phyloP scores from a whole-genome alignment of 768 basidiomycete genomes.

The Flagelloscypha sp. region DNA sequence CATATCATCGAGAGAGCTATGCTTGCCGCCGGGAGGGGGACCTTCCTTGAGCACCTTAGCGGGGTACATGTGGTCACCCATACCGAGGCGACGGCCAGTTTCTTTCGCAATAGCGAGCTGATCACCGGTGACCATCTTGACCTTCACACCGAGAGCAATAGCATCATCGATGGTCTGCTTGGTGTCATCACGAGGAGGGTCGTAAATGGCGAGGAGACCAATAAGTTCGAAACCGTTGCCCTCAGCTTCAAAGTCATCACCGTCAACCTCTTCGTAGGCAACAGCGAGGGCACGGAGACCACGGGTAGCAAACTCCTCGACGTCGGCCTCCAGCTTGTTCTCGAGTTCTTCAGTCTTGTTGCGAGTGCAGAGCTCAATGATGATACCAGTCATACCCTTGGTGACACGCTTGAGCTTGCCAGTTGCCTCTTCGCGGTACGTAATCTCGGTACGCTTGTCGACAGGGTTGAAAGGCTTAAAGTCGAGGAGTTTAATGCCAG shows the following conservation, averaged over 20 bases:
- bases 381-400: conserved; percentile 99
- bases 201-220: conserved; percentile 95
- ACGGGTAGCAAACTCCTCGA: conserved; percentile 91
- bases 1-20: conserved; percentile 88
- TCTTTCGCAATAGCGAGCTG: conserved; percentile 99
- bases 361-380: conserved; percentile 93
- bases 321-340: conserved; percentile 86
- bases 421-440: conserved; percentile 89
- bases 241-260: conserved; percentile 73
- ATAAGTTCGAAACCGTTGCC: conserved; percentile 97
- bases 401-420: conserved; percentile 98
- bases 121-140: conserved; percentile 99
- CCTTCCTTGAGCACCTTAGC: conserved; percentile 99
- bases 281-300: conserved; percentile 97
- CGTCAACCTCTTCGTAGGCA: conserved; percentile 87
- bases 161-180: conserved; percentile 99
- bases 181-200: conserved; percentile 95
- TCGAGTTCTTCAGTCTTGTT: conserved; percentile 95
- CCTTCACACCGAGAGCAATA: conserved; percentile 88
- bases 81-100: conserved; percentile 93
- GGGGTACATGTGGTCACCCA: conserved; percentile 99
- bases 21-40: conserved; percentile 78
- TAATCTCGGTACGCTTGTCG: conserved; percentile 98
- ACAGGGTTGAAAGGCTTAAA: conserved; percentile 99
- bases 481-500: conserved; percentile 91